Evolutionary conservation across 108 stramenopile species (phyloP), one percentile per base, ranked within the genome.

Genomic region (Cylindrotheca closterium): DNA sequence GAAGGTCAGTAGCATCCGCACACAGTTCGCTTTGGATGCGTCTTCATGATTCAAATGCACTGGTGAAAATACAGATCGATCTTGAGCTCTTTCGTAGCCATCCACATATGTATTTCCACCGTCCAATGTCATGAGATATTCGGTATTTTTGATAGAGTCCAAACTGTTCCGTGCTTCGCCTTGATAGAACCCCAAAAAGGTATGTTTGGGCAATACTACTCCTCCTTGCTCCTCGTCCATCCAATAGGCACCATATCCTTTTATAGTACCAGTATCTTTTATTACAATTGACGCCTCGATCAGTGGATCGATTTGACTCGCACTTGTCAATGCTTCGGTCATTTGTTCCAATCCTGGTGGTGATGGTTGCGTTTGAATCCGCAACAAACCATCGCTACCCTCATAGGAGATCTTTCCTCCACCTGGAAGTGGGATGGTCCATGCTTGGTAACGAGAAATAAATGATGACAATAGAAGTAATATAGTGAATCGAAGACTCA

Each of bases 171-270:
- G 61, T 24, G 27, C 47, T 46, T 1, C 25, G 17, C 74, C 74
- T 48, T 68, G 56, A 60, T 78, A 78, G n/a, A 70, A 72, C 3
- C 77, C 77, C 47, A 78, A 34, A 64, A 78, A 78, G 21, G 71
- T 68, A 0, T 34, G 51, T 30, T 28, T 17, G 3, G 61, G 48
- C 3, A 78, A 46, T 7, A 15, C 7, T 15, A 15, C 7, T 15
- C 15, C 10, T 10, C 10, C 37, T 0, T 29, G 26, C 1, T 47
- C 24, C 4, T 30, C 24, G 8, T 30, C 46, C 12, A 19, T 19
- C 22, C 24, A 50, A 60, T 65, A 77, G 27, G 70, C 75, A 5
- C 75, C 75, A 65, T 53, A 71, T 19, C 75, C 70, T 58, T 68
- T 67, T 4, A 17, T n/a, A 30, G 63, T 34, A 21, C 65, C 65